phyloP scores from a whole-genome alignment of 2,329 filamentous ascomycete genomes.

The Shiraia sp. region DNA sequence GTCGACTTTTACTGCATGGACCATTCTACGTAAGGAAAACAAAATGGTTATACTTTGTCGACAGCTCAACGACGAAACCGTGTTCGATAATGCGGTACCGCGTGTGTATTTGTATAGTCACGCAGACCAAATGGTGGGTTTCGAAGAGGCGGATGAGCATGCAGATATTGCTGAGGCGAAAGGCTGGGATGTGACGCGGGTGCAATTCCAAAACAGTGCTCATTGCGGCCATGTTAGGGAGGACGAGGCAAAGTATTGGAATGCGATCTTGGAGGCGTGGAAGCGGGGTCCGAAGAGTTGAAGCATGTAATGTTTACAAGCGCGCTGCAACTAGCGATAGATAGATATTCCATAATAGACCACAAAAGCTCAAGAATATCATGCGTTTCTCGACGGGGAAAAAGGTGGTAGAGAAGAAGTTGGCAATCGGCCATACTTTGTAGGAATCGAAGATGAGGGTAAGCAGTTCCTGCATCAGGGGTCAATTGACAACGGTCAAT shows the following conservation, averaged over 20 bases:
- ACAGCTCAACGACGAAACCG: constrained; percentile 31
- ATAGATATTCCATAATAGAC: constrained; percentile 75
- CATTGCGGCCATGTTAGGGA: constrained; percentile 66
- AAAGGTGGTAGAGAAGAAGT: constrained; percentile 70
- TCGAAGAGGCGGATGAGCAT: constrained; percentile 60
- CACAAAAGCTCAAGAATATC: constrained; percentile 71
- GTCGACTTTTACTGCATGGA: constrained; percentile 20
- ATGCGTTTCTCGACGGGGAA: constrained; percentile 71
- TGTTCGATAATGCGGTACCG: constrained; percentile 42
- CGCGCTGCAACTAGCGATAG: constrained; percentile 63
- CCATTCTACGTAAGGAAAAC: constrained; percentile 22
- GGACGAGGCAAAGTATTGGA: constrained; percentile 64
- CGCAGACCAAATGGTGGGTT: constrained; percentile 60
- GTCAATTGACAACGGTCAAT: constrained; percentile 6
- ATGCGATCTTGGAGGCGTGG: constrained; percentile 39
- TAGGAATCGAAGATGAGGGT: constrained; percentile 62
- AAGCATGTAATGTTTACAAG: constrained; percentile 19
- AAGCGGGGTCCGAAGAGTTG: constrained; percentile 18
- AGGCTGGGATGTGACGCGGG: constrained; percentile 56
- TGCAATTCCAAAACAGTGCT: constrained; percentile 60
- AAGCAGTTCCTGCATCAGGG: constrained; percentile 28
- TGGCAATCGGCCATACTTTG: constrained; percentile 74
- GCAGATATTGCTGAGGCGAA: constrained; percentile 52
- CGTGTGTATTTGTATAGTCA: constrained; percentile 64
- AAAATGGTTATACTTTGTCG: constrained; percentile 32